Evolutionary conservation across 371 early-diverging fungal genomes (phyloP), one percentile per base, ranked within the genome.

Genomic region (Rhizomucor pusillus): DNA sequence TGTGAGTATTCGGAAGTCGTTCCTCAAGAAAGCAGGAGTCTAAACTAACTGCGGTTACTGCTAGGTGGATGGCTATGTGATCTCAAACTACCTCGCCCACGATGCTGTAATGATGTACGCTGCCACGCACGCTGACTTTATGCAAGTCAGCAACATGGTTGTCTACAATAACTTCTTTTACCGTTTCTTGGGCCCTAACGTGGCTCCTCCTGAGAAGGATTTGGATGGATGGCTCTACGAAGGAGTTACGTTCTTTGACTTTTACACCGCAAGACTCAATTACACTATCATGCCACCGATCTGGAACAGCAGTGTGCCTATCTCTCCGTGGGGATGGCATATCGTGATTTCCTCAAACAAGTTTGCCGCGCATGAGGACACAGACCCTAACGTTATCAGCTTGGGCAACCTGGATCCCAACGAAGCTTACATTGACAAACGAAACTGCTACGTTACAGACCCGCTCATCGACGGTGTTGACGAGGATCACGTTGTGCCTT

Each of bases 81-180:
- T 71, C 9, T 67, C 72, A 34, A 75, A 75, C 44, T 75, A 75
- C 25, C 53, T 75, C 18, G 72, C 72, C n/a, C 69, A 75, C 29
- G 59, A 63, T 4, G 75, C 69, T 5, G 57, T 71, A 2, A 69
- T 71, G 69, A 65, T 75, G 67, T 75, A 71, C 20, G 72, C 59
- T 3, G 69, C 75, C 9, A 60, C 43, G 1, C 72, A 69, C 43
- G 69, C 71, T 22, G 67, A 75, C 22, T 75, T 58, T 34, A 52
- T 61, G 47, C 69, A 75, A 46, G 60, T 75, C 13, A 63, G 62
- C 47, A 75, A 75, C 35, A 71, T 75, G 58, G 62, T 75, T 3
- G 60, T 75, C 5, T 24, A 53, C 49, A 60, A 75, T 34, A 75
- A 75, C 43, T 69, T 75, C 35, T 52, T 75, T 1, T 75, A 69